These are phyloP conservation scores for Boeremia exigua DNA, from an alignment of 2,329 filamentous ascomycete species.

Conservation along the genomic window DNA sequence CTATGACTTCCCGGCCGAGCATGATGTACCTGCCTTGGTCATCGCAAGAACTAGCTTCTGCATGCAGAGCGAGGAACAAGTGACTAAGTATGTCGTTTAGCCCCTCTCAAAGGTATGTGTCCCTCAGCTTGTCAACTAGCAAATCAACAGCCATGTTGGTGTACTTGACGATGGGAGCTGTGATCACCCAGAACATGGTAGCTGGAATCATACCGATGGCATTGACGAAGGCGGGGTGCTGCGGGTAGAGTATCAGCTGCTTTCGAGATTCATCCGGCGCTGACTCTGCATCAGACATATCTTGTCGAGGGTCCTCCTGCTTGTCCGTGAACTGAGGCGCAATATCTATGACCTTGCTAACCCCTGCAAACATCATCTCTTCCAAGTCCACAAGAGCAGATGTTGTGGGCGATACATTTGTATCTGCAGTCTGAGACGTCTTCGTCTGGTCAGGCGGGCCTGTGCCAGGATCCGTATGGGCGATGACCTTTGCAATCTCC, in stretches of 20 bases:
- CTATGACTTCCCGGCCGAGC: not conserved
- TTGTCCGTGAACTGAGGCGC: not conserved
- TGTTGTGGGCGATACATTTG: not conserved
- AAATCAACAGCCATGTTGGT: not conserved
- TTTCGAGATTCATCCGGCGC: not conserved
- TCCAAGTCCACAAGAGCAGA: conserved; percentile 7
- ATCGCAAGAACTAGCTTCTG: not conserved
- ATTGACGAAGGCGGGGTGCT: conserved; percentile 32
- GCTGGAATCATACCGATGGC: conserved; percentile 34
- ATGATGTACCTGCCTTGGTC: not conserved
- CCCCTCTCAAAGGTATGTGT: conserved; percentile 1
- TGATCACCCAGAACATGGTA: conserved; percentile 33
- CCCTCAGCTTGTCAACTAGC: conserved; percentile 9
- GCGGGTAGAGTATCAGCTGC: conserved; percentile 12
- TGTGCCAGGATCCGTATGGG: not conserved
- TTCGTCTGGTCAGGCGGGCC: not conserved
- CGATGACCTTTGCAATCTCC: conserved; percentile 24
- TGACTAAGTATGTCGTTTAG: not conserved
- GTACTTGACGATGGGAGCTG: conserved; percentile 13
- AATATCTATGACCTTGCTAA: conserved; percentile 7
- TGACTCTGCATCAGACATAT: not conserved
- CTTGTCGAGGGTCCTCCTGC: not conserved
- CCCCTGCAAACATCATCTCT: conserved; percentile 22
- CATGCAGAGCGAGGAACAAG: not conserved
- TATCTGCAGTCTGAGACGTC: not conserved